Evolutionary conservation across 2,329 filamentous ascomycete genomes (phyloP).

Genomic region (Mycosphaerella sp.): DNA sequence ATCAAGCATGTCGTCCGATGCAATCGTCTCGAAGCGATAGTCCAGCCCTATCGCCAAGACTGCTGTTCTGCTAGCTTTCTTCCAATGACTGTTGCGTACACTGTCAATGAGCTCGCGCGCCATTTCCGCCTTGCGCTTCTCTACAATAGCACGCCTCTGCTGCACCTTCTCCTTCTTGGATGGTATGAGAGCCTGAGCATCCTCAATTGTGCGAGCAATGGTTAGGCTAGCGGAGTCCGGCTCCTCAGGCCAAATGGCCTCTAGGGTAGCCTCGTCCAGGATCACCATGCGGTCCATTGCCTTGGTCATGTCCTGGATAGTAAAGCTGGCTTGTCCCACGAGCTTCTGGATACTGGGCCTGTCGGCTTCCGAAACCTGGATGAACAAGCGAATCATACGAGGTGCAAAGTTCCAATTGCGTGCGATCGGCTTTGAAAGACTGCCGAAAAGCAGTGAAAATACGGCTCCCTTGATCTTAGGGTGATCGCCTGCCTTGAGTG

Average conservation of each 20-base stretch:
- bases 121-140: constrained; percentile 73
- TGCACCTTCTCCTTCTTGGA: constrained; percentile 68
- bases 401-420: constrained; percentile 95
- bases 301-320: constrained; percentile 87
- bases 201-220: constrained; percentile 39
- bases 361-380: constrained; percentile 82
- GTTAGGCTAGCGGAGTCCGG: constrained; percentile 30
- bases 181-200: constrained; percentile 56
- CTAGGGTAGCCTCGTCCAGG: constrained; percentile 63
- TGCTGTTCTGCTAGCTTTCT: constrained; percentile 82
- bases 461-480: constrained; percentile 91
- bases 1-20: constrained; percentile 73
- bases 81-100: constrained; percentile 84
- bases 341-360: constrained; percentile 92
- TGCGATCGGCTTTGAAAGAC: constrained; percentile 76
- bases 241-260: constrained; percentile 59
- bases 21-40: constrained; percentile 83
- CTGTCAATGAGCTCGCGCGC: constrained; percentile 74
- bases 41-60: constrained; percentile 88
- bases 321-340: constrained; percentile 72
- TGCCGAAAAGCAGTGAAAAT: constrained; percentile 85
- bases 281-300: constrained; percentile 81
- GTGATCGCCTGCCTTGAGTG: constrained; percentile 73
- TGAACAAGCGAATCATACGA: constrained; percentile 80
- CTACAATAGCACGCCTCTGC: constrained; percentile 68